Conservation (phyloP, 371 early-diverging fungal species). For the Apophysomyces trapeziformis region DNA sequence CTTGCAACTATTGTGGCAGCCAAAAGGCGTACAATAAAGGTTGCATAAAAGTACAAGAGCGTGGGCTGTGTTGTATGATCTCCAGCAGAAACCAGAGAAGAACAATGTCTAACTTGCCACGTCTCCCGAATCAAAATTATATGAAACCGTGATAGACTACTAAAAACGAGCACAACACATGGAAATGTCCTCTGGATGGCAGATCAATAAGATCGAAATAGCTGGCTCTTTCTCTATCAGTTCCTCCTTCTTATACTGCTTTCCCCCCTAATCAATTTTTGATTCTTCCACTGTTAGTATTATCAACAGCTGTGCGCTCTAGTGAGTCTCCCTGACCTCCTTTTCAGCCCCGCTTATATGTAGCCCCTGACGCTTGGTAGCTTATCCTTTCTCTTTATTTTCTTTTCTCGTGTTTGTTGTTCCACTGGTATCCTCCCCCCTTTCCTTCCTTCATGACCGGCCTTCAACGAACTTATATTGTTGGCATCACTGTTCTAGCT, state of each 20-base stretch:
- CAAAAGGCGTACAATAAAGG: background rate
- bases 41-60: background rate
- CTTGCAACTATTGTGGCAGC: background rate
- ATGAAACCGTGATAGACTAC: conserved; percentile 12
- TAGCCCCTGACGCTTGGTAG: conserved; percentile 6
- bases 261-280: background rate
- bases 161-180: background rate
- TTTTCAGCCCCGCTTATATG: conserved; percentile 8
- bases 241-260: background rate
- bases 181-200: background rate
- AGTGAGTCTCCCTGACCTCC: conserved; percentile 5
- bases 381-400: conserved; percentile 11
- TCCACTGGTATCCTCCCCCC: conserved; percentile 6
- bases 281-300: background rate
- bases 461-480: conserved; percentile 13
- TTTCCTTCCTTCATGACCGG: conserved; percentile 9
- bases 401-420: conserved; percentile 10
- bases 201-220: background rate
- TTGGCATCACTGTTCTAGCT: conserved; percentile 6
- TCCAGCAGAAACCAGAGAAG: background rate
- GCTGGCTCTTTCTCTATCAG: background rate
- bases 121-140: background rate
- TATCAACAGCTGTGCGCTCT: background rate
- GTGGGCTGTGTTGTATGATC: background rate
- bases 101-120: conserved; percentile 1